Percentiles rank a stretch among this genome's conserved stretches.
Evolutionary conservation across 2,329 filamentous ascomycete species (phyloP).

Genomic region (Aspergillus piperis): DNA sequence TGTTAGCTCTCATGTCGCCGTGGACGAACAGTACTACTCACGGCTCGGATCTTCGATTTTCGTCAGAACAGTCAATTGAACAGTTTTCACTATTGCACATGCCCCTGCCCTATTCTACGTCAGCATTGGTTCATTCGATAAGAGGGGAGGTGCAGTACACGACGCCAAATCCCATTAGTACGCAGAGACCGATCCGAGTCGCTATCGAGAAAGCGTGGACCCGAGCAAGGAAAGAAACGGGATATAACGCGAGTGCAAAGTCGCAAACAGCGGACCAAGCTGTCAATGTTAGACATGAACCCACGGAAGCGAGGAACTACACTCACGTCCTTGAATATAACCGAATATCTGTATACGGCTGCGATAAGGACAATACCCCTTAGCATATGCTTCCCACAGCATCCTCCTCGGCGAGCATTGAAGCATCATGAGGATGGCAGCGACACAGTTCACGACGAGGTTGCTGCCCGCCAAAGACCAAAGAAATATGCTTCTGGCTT

Average conservation of each 20-base stretch:
- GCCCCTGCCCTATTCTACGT: conserved; percentile 17
- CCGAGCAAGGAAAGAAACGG: conserved; percentile 26
- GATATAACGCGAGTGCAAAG: conserved; percentile 28
- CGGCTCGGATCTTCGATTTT: conserved; percentile 16
- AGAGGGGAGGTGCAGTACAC: conserved; percentile 9
- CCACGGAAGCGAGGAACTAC: not conserved
- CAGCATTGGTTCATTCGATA: not conserved
- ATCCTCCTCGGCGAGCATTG: conserved; percentile 7
- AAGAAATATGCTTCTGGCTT: not conserved
- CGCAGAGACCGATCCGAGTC: conserved; percentile 28
- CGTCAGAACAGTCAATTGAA: conserved; percentile 12
- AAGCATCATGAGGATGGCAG: not conserved
- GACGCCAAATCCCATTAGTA: conserved; percentile 30
- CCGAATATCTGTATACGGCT: conserved; percentile 17
- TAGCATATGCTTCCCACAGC: conserved; percentile 17
- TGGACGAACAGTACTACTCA: conserved; percentile 8
- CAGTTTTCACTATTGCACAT: conserved; percentile 23
- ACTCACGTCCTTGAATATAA: conserved; percentile 27
- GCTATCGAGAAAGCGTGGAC: conserved; percentile 21
- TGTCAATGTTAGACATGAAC: not conserved
- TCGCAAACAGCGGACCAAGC: conserved; percentile 24
- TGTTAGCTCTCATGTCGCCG: not conserved
- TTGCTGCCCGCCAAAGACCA: conserved; percentile 2
- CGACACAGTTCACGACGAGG: conserved; percentile 2
- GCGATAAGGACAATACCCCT: conserved; percentile 17